phyloP scores from a whole-genome alignment of 2,329 filamentous ascomycete genomes.

The Plenodomus tracheiphilus region DNA sequence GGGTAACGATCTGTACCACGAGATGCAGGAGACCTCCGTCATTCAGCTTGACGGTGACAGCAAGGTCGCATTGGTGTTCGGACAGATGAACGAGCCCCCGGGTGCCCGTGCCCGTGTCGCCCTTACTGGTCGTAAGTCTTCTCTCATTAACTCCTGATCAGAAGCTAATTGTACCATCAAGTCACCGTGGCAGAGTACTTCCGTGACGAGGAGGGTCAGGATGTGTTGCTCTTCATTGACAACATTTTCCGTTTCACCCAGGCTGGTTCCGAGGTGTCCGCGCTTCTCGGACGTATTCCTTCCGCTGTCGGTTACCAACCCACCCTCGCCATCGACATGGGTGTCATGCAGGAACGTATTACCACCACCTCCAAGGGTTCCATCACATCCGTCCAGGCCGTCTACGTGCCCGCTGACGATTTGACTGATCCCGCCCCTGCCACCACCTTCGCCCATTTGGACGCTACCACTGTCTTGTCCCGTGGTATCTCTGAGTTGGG shows the following conservation, averaged over 20 bases:
- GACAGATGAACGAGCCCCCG: conserved; percentile 99
- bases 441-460: conserved; percentile 99
- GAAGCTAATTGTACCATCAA: not conserved
- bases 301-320: conserved; percentile 97
- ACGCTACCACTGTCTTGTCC: conserved; percentile 99
- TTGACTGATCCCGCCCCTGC: conserved; percentile 99
- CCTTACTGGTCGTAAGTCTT: conserved; percentile 69
- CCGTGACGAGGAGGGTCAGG: conserved; percentile 78
- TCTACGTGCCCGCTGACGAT: conserved; percentile 99
- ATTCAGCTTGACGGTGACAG: conserved; percentile 99
- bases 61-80: conserved; percentile 99
- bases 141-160: not conserved
- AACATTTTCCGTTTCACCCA: too few relatives aligned
- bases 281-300: conserved; percentile 98
- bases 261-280: conserved; percentile 99
- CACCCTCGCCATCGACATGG: conserved; percentile 42
- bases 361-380: conserved; percentile 99
- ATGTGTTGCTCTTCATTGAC: conserved; percentile 99
- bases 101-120: conserved; percentile 99
- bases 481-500: conserved; percentile 99
- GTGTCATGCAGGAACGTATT: conserved; percentile 91
- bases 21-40: conserved; percentile 99
- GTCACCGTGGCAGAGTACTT: conserved; percentile 81
- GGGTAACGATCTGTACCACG: conserved; percentile 99
- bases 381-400: conserved; percentile 99